A percentile compares a stretch with the other conserved stretches of the same genome.
These are phyloP conservation scores for Citeromyces matritensis DNA, from an alignment of 805 yeast species.

Conservation along the genomic window DNA sequence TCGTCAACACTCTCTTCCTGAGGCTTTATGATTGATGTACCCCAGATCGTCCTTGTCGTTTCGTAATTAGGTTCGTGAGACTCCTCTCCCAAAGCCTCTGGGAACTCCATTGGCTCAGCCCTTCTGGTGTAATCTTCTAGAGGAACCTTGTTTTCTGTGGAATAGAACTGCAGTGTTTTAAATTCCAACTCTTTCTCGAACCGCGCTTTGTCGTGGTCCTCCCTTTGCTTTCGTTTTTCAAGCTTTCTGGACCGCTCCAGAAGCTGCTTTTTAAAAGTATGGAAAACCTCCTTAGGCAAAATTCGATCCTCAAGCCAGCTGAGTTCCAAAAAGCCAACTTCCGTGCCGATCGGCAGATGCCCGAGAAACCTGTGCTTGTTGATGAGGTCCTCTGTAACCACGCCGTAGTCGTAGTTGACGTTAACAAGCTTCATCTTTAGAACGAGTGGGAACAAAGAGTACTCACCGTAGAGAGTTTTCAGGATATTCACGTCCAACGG, in stretches of 20 bases:
- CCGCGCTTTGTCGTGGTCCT: constrained; percentile 41
- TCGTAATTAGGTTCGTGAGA: constrained; percentile 4
- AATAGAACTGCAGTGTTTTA: constrained; percentile 42
- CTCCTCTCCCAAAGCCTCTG: constrained; percentile 7
- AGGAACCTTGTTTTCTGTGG: constrained; percentile 32
- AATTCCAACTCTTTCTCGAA: constrained; percentile 46
- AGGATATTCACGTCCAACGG: constrained; percentile 71
- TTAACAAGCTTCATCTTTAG: constrained; percentile 53
- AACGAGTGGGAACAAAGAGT: constrained; percentile 52
- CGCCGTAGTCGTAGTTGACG: constrained; percentile 42
- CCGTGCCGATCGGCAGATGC: constrained; percentile 78
- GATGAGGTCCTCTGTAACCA: constrained; percentile 41
- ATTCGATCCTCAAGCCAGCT: constrained; percentile 40
- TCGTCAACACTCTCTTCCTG: constrained; percentile 25
- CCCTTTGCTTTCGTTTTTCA: constrained; percentile 31
- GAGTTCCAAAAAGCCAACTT: constrained; percentile 70
- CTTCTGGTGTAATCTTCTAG: constrained; percentile 13
- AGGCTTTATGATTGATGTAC: constrained; percentile 38
- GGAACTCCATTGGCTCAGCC: constrained; percentile 15
- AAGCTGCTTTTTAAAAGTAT: constrained; percentile 37
- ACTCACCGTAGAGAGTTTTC: constrained; percentile 41
- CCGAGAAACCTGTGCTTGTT: constrained; percentile 59
- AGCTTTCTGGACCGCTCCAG: constrained; percentile 37
- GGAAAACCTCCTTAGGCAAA: constrained; percentile 26
- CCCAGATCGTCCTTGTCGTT: constrained; percentile 55